These are phyloP conservation scores for Rubia occidens DNA, from an alignment of 305 asterid genomes.

Conservation along the genomic window DNA sequence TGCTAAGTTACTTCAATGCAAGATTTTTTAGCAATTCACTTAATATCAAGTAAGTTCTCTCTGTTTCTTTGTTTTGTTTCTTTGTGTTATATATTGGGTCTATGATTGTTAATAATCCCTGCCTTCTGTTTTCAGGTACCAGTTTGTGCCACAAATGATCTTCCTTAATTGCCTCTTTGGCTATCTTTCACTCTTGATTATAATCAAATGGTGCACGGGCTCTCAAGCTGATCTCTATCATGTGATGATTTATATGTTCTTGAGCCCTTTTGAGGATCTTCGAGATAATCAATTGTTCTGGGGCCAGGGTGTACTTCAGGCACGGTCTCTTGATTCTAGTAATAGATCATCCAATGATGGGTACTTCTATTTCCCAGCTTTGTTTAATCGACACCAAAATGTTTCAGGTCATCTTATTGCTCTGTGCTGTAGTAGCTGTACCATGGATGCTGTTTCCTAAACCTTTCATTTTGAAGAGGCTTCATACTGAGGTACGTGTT, in stretches of 20 bases:
- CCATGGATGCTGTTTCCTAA: slow-evolving; percentile 99
- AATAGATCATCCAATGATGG: slow-evolving; percentile 15
- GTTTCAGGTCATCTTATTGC: slow-evolving; percentile 67
- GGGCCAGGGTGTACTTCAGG: slow-evolving; percentile 94
- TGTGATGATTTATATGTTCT: slow-evolving; percentile 98
- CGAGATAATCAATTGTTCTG: slow-evolving; percentile 75
- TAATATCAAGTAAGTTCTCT: slow-evolving; percentile 59
- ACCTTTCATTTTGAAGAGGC: slow-evolving; percentile 81
- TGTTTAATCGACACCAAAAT: slow-evolving; percentile 10
- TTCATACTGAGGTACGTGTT: slow-evolving; percentile 63
- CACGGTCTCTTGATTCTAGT: slow-evolving; percentile 23
- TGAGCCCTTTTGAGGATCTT: slow-evolving; percentile 90
- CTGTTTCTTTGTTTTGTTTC: slow-evolving; percentile 13
- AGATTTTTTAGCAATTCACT: slow-evolving; percentile 58
- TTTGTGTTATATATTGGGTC: not conserved
- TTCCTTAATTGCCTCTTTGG: slow-evolving; percentile 96
- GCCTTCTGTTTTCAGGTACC: slow-evolving; percentile 52
- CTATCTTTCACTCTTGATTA: slow-evolving; percentile 83
- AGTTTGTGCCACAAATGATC: slow-evolving; percentile 87
- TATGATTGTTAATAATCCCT: slow-evolving; percentile 14
- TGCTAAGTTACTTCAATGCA: slow-evolving; percentile 82
- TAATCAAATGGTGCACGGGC: slow-evolving; percentile 88
- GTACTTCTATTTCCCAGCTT: slow-evolving; percentile 7
- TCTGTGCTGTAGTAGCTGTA: slow-evolving; percentile 77
- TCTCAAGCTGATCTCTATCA: slow-evolving; percentile 96